These are phyloP conservation scores for Pichia sp. DNA, from an alignment of 1,139 yeast species.

Conservation along the genomic window DNA sequence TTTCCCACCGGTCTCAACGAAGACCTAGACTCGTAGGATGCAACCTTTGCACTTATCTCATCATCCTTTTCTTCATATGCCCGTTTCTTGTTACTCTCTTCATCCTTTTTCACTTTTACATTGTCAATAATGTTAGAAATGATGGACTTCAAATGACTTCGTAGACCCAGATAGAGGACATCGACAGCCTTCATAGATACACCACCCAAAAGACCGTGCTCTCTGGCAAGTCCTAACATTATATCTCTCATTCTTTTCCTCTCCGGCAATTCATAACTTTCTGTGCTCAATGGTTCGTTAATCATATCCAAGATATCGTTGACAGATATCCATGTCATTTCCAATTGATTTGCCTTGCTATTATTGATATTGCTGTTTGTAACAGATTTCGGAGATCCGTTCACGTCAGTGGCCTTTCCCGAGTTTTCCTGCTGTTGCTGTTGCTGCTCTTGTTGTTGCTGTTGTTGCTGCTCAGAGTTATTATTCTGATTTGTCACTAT, in stretches of 20 bases:
- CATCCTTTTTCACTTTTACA: slow-evolving; percentile 37
- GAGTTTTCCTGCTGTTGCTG: too few species aligned
- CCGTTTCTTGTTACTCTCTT: too few species aligned
- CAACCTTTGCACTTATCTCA: too few species aligned
- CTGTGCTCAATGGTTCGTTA: slow-evolving; percentile 75
- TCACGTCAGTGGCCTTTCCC: too few species aligned
- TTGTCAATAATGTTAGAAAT: slow-evolving; percentile 72
- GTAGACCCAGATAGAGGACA: slow-evolving; percentile 71
- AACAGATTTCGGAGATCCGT: slow-evolving; percentile 1
- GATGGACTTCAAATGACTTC: slow-evolving; percentile 66
- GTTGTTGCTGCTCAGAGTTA: neutral
- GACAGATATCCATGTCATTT: slow-evolving; percentile 73
- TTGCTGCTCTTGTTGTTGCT: too few species aligned
- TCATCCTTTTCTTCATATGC: too few species aligned
- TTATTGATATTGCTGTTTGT: neutral
- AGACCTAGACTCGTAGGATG: too few species aligned
- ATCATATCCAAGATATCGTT: slow-evolving; percentile 91
- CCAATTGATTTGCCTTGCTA: slow-evolving; percentile 15
- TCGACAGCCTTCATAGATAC: slow-evolving; percentile 69
- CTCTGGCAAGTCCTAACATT: slow-evolving; percentile 80
- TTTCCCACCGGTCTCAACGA: too few species aligned
- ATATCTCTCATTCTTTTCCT: slow-evolving; percentile 59
- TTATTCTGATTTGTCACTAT: slow-evolving; percentile 53
- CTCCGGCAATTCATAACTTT: slow-evolving; percentile 79
- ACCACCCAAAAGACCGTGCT: slow-evolving; percentile 84